Conservation (phyloP, 73 alveolate genomes). For the Diophrys sp. region DNA sequence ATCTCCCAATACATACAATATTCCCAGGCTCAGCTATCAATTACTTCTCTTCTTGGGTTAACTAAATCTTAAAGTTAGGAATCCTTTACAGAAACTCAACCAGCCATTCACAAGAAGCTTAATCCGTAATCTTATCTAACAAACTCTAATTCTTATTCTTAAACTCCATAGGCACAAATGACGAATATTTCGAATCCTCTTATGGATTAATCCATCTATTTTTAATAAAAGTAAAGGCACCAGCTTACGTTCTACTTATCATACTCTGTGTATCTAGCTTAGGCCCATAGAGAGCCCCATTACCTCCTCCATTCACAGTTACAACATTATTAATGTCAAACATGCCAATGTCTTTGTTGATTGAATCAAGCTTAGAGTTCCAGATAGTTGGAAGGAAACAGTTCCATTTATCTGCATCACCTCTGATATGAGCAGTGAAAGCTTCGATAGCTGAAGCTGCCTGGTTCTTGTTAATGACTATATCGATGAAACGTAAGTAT, state of each 20-base stretch:
- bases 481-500: neutral
- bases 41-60: neutral
- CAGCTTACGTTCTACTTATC: neutral
- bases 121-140: neutral
- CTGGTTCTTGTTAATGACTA: neutral
- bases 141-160: neutral
- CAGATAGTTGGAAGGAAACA: neutral
- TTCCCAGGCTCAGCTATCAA: constrained; percentile 7
- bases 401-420: neutral
- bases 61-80: neutral
- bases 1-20: constrained; percentile 67
- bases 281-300: too few relatives aligned
- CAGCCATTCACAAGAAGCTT: neutral
- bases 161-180: neutral
- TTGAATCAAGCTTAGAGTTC: neutral
- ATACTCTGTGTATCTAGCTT: too few relatives aligned
- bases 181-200: neutral
- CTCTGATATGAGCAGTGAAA: neutral
- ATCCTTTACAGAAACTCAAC: neutral
- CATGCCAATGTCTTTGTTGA: neutral
- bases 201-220: neutral
- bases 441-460: neutral
- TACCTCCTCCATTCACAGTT: too few relatives aligned
- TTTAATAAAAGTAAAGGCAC: neutral
- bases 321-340: neutral